These are phyloP conservation scores for Cyathus striatus DNA, from an alignment of 768 basidiomycete species.

Conservation along the genomic window DNA sequence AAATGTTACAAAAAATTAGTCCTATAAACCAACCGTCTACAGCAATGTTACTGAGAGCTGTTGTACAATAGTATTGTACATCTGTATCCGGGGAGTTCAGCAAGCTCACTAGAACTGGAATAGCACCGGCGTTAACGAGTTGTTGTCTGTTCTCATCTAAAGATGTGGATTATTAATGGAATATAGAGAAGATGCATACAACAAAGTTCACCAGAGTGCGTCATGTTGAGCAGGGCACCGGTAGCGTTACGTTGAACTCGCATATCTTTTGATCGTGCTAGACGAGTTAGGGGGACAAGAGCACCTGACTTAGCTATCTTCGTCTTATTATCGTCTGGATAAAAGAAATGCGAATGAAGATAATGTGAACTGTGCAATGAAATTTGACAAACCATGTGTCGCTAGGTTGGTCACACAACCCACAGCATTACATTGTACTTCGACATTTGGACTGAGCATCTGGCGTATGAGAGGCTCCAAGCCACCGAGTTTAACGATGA, in stretches of 20 bases:
- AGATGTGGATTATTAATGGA: not conserved
- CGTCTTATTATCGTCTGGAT: constrained; percentile 95
- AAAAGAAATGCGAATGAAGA: not conserved
- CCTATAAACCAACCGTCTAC: constrained; percentile 66
- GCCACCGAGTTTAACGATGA: constrained; percentile 96
- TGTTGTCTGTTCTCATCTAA: constrained; percentile 97
- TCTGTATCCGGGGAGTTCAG: constrained; percentile 98
- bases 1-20: not conserved
- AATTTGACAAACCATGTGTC: constrained; percentile 71
- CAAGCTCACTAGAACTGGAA: constrained; percentile 92
- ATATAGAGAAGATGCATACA: not conserved
- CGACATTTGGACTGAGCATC: constrained; percentile 98
- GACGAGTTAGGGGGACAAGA: constrained; percentile 91
- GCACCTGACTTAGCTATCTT: constrained; percentile 99
- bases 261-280: constrained; percentile 98
- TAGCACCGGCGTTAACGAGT: constrained; percentile 96
- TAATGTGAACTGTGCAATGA: too few species aligned
- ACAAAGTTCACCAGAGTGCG: constrained; percentile 79
- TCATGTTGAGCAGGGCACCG: constrained; percentile 97
- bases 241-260: constrained; percentile 98
- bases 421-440: constrained; percentile 99
- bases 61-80: constrained; percentile 99
- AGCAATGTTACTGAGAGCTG: constrained; percentile 96
- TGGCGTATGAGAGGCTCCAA: constrained; percentile 97
- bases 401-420: constrained; percentile 99